Evolutionary conservation across 2,329 filamentous ascomycete genomes (phyloP), one percentile per base, ranked within the genome.

Genomic region (Cercospora berteroae): DNA sequence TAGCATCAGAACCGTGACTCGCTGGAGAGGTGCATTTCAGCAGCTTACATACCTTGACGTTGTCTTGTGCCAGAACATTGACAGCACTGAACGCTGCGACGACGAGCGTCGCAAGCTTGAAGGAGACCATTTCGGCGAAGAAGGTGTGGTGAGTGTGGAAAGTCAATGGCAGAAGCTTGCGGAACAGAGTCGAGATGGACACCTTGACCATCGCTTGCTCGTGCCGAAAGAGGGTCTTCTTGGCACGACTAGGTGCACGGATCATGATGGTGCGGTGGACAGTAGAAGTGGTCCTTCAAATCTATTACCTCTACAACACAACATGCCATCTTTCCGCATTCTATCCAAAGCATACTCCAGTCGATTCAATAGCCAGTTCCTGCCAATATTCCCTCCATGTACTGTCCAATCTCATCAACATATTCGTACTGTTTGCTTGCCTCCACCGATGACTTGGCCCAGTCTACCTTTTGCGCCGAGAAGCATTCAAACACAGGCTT

Each of bases 91-190:
- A 82, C 69, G 90, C 90, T 80, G 93, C 83, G 70, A 94, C 81
- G 74, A 89, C 89, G 75, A 94, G 82, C 67, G 90, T 84, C 74
- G 91, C 87, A 76, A 91, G 85, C 82, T 88, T 89, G 81, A 92
- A 85, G 77, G 86, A 87, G 82, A 89, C 87, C 92, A 95, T 95
- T 39, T 31, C 67, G 63, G 25, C 39, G 18, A 50, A 20, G 13
- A 27, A n/a, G 25, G 20, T 23, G 59, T n/a, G 20, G 20, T 50
- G 44, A 4, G 16, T 20, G 55, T 20, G 55, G 16, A 58, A 58
- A 58, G 29, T 58, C 55, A 58, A 58, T 58, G 55, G 55, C 55
- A 36, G 27, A 36, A 58, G 27, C 55, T 33, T n/a, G 31, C 29
- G 55, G 31, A 58, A 36, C 55, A 58, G 31, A 23, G 20, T 27